phyloP scores from a whole-genome alignment of 1,139 yeast species.

The Candida freyschussii region DNA sequence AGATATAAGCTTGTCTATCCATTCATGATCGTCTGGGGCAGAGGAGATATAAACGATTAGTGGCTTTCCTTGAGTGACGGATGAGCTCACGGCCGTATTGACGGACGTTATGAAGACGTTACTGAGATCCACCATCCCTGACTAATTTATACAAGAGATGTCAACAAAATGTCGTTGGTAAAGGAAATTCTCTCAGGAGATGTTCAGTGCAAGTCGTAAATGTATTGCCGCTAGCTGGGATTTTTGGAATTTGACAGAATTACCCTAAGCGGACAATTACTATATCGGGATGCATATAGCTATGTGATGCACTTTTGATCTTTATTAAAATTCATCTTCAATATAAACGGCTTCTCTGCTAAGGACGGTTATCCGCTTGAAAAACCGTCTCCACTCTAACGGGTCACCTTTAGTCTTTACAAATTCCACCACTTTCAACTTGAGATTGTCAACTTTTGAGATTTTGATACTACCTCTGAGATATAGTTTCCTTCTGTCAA shows the following conservation, averaged over 20 bases:
- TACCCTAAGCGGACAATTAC: too few relatives aligned
- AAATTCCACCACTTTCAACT: conserved; percentile 44
- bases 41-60: conserved; percentile 37
- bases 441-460: conserved; percentile 30
- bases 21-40: conserved; percentile 14
- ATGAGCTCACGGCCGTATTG: conserved; percentile 37
- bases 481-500: conserved; percentile 43
- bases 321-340: too few relatives aligned
- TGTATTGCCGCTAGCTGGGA: too few relatives aligned
- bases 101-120: conserved; percentile 33
- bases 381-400: conserved; percentile 61
- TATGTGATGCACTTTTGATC: too few relatives aligned
- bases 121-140: conserved; percentile 11
- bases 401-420: conserved; percentile 57
- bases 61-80: conserved; percentile 35
- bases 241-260: too few relatives aligned
- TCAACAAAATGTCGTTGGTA: too few relatives aligned
- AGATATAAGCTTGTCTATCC: conserved; percentile 26
- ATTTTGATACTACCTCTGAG: conserved; percentile 46
- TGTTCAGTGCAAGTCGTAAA: too few relatives aligned
- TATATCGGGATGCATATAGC: too few relatives aligned
- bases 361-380: conserved; percentile 46
- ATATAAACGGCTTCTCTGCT: conserved; percentile 45
- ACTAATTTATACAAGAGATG: too few relatives aligned
- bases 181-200: too few relatives aligned